Evolutionary conservation across 2,329 filamentous ascomycete genomes (phyloP).

Genomic region (Paecilomyces dactylethromorphus): DNA sequence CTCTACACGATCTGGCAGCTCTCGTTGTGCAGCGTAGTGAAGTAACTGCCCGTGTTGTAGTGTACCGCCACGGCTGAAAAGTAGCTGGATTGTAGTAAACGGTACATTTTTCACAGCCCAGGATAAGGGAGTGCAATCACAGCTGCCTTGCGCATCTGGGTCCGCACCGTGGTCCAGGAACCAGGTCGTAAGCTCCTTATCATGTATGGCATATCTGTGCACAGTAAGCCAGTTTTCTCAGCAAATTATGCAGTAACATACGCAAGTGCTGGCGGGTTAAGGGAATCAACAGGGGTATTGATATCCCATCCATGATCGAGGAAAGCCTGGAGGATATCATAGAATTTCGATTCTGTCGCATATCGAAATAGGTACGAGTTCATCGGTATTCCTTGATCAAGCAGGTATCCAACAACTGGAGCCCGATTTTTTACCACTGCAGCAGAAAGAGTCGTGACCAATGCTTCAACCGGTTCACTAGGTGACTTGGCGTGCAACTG

Average conservation of each 20-base stretch:
- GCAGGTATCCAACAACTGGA: background rate
- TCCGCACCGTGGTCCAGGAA: background rate
- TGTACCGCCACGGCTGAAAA: background rate
- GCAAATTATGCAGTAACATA: background rate
- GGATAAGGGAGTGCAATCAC: background rate
- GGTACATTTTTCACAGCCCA: background rate
- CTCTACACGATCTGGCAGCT: background rate
- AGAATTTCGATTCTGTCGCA: background rate
- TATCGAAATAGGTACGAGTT: background rate
- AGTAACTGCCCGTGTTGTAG: background rate
- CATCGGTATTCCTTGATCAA: background rate
- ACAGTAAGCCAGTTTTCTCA: background rate
- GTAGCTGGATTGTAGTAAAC: background rate
- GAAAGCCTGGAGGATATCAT: background rate
- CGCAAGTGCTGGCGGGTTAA: background rate
- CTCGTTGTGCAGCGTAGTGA: background rate
- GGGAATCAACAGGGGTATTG: background rate
- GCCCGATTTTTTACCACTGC: too few species aligned
- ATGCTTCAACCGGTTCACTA: too few species aligned
- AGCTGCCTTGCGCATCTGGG: background rate
- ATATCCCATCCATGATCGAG: background rate
- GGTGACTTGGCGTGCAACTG: too few species aligned
- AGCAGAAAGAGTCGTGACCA: too few species aligned
- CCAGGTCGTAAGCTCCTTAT: background rate
- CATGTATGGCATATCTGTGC: background rate